These are phyloP conservation scores for Priceomyces medius DNA, from an alignment of 805 yeast species.

Conservation along the genomic window DNA sequence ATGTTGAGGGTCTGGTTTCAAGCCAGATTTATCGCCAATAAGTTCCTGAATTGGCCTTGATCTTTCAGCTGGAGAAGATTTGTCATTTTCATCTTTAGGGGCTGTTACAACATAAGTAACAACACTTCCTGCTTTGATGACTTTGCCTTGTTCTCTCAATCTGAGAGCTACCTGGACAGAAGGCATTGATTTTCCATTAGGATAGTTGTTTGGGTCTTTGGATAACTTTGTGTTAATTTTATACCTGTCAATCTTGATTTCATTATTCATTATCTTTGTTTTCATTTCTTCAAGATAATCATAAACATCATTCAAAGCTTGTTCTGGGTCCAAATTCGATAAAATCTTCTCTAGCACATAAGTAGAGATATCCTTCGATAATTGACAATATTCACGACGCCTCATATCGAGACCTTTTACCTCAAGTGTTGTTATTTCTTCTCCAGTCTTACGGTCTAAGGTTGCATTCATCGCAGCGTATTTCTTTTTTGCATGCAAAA, in stretches of 20 bases:
- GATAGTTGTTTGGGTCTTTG: constrained; percentile 84
- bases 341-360: constrained; percentile 70
- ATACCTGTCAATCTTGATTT: constrained; percentile 63
- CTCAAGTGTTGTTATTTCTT: constrained; percentile 58
- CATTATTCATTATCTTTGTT: constrained; percentile 55
- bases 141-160: constrained; percentile 77
- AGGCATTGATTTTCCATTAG: constrained; percentile 77
- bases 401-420: constrained; percentile 96
- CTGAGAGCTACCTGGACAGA: constrained; percentile 90
- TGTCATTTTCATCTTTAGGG: constrained; percentile 35
- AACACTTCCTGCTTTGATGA: constrained; percentile 84
- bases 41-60: constrained; percentile 83
- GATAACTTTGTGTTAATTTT: constrained; percentile 85
- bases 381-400: constrained; percentile 93
- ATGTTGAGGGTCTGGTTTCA: constrained; percentile 70
- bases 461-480: constrained; percentile 85
- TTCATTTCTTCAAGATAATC: constrained; percentile 64
- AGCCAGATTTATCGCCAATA: constrained; percentile 46
- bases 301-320: constrained; percentile 70
- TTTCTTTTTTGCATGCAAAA: constrained; percentile 93
- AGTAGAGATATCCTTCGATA: constrained; percentile 84
- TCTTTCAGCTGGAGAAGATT: constrained; percentile 62
- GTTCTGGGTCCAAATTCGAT: constrained; percentile 72
- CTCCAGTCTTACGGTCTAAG: constrained; percentile 51
- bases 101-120: constrained; percentile 79